Evolutionary conservation across 441 rosid genomes (phyloP).

Genomic region (Francoa sonchifolia): DNA sequence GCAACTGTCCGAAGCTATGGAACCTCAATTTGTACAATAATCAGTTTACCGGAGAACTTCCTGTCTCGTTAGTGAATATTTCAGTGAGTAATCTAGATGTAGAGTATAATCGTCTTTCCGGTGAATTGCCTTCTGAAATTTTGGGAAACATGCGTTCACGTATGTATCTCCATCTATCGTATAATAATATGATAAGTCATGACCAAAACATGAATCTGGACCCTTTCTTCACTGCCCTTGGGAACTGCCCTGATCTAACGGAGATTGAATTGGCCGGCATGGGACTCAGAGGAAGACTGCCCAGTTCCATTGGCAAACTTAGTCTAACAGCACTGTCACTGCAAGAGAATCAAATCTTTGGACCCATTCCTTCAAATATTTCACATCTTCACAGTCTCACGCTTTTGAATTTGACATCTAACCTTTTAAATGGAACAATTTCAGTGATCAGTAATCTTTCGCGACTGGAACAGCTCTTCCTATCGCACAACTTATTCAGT

Average conservation of each 20-base stretch:
- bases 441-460: conserved; percentile 12
- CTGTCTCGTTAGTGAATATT: conserved; percentile 26
- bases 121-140: conserved; percentile 32
- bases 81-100: conserved; percentile 26
- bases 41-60: conserved; percentile 30
- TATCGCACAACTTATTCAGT: conserved; percentile 22
- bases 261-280: conserved; percentile 43
- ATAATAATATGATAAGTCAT: conserved; percentile 31
- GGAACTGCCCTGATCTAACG: conserved; percentile 25
- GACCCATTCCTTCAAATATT: conserved; percentile 19
- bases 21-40: conserved; percentile 31
- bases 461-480: conserved; percentile 17
- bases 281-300: conserved; percentile 36
- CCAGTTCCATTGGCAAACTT: conserved; percentile 25
- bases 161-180: conserved; percentile 24
- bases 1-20: conserved; percentile 24
- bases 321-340: conserved; percentile 8
- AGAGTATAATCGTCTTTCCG: conserved; percentile 26
- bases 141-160: conserved; percentile 17
- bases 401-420: conserved; percentile 18
- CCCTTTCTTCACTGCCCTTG: conserved; percentile 33
- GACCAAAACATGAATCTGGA: conserved; percentile 32
- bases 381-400: conserved; percentile 14
- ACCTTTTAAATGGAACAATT: conserved; percentile 22
- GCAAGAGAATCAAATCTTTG: conserved; percentile 22